phyloP scores from a whole-genome alignment of 1,284 basidiomycete species.

The Pholiota adiposa region DNA sequence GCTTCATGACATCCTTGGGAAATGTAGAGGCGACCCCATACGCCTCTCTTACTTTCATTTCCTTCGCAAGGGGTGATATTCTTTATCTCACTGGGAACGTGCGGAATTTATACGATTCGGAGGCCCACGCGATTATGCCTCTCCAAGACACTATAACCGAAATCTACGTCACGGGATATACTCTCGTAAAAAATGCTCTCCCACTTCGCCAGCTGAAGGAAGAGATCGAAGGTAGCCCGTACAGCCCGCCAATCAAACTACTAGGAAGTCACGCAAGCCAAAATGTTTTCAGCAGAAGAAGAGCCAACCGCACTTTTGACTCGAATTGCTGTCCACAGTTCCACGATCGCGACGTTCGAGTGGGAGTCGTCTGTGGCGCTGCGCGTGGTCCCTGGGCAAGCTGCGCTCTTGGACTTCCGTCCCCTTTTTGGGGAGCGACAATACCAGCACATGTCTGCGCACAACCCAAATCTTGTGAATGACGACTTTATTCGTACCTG shows the following conservation, averaged over 20 bases:
- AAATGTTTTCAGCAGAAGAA: slow-evolving; percentile 31
- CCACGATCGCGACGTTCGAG: slow-evolving; percentile 57
- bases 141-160: slow-evolving; percentile 55
- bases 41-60: slow-evolving; percentile 59
- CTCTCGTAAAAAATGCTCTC: slow-evolving; percentile 57
- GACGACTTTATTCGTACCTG: slow-evolving; percentile 71
- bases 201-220: slow-evolving; percentile 34
- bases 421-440: slow-evolving; percentile 48
- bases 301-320: slow-evolving; percentile 39
- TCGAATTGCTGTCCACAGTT: slow-evolving; percentile 47
- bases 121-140: slow-evolving; percentile 58
- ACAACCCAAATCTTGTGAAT: slow-evolving; percentile 52
- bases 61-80: slow-evolving; percentile 57
- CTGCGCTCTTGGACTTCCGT: slow-evolving; percentile 57
- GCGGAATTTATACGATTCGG: slow-evolving; percentile 49
- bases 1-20: slow-evolving; percentile 63
- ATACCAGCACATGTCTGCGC: slow-evolving; percentile 55
- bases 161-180: slow-evolving; percentile 54
- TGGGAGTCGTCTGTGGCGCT: slow-evolving; percentile 46
- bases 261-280: slow-evolving; percentile 44
- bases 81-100: slow-evolving; percentile 67
- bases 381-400: slow-evolving; percentile 53
- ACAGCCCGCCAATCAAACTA: slow-evolving; percentile 60
- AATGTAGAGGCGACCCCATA: slow-evolving; percentile 62
- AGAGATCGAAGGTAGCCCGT: slow-evolving; percentile 45